Evolutionary conservation across 305 asterid genomes (phyloP).

Genomic region (Solanum hybrid): DNA sequence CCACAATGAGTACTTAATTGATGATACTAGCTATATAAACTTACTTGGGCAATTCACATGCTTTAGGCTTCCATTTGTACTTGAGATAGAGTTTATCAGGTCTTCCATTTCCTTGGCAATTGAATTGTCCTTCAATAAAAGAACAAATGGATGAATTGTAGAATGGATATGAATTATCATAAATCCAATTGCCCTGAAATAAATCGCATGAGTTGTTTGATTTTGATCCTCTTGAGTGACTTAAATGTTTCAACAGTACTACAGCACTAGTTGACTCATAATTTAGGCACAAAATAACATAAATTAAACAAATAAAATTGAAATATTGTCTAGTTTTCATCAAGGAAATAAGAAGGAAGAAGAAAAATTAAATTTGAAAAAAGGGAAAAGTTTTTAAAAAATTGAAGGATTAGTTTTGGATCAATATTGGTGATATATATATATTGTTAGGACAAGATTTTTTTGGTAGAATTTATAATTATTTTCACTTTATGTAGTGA

Average conservation of each 20-base stretch:
- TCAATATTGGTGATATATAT: neutral
- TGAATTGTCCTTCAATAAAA: slow-evolving; percentile 48
- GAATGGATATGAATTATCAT: slow-evolving; percentile 31
- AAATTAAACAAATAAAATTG: neutral
- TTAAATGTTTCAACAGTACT: slow-evolving; percentile 3
- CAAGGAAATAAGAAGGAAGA: neutral
- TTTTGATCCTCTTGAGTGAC: neutral
- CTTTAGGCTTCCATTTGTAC: slow-evolving; percentile 57
- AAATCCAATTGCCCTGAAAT: slow-evolving; percentile 52
- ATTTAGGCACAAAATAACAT: slow-evolving; percentile 5
- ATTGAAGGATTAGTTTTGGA: neutral
- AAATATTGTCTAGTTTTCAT: slow-evolving; percentile 16
- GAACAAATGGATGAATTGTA: slow-evolving; percentile 42
- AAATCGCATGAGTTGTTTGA: slow-evolving; percentile 32
- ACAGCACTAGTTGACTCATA: slow-evolving; percentile 3
- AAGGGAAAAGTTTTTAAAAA: neutral
- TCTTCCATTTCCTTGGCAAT: slow-evolving; percentile 51
- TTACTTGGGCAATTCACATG: slow-evolving; percentile 39
- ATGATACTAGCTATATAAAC: slow-evolving; percentile 15
- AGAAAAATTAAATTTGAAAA: neutral
- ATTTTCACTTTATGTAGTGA: neutral
- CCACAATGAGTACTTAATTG: neutral
- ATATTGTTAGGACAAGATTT: neutral
- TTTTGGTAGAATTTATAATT: neutral
- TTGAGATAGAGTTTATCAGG: slow-evolving; percentile 45